Evolutionary conservation across 257 asterid species (phyloP).

Genomic region (Paraleonurus japonicus): DNA sequence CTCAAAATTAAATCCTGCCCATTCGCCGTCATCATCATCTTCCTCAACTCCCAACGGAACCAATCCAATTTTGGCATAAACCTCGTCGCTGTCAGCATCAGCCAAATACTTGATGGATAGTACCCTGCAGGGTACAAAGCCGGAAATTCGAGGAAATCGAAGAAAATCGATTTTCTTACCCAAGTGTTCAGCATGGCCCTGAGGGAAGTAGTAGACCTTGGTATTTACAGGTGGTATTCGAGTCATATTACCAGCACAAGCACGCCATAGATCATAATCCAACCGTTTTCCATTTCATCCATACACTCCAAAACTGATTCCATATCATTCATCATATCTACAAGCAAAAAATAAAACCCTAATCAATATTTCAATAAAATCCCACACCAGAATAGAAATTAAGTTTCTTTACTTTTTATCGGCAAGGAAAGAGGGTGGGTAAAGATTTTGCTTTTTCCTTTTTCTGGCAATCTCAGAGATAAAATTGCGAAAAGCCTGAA

Average conservation of each 20-base stretch:
- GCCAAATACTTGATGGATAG: conserved; percentile 56
- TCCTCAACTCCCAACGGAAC: conserved; percentile 43
- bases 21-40: conserved; percentile 38
- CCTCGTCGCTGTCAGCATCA: conserved; percentile 68
- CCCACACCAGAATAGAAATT: conserved; percentile 16
- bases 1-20: conserved; percentile 40
- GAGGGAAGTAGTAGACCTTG: conserved; percentile 67
- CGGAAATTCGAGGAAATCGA: conserved; percentile 41
- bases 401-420: neutral
- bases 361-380: neutral
- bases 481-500: neutral
- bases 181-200: conserved; percentile 73
- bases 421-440: neutral
- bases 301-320: conserved; percentile 38
- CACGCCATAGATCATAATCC: conserved; percentile 79
- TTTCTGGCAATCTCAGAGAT: neutral
- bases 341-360: conserved; percentile 8
- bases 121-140: conserved; percentile 45
- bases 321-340: conserved; percentile 52
- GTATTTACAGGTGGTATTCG: conserved; percentile 57
- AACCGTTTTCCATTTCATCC: conserved; percentile 42
- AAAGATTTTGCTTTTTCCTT: neutral
- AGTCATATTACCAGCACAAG: conserved; percentile 85
- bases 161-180: conserved; percentile 44
- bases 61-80: conserved; percentile 53